Conservation (phyloP, 768 basidiomycete genomes). For the Rhizopogon salebrosus region DNA sequence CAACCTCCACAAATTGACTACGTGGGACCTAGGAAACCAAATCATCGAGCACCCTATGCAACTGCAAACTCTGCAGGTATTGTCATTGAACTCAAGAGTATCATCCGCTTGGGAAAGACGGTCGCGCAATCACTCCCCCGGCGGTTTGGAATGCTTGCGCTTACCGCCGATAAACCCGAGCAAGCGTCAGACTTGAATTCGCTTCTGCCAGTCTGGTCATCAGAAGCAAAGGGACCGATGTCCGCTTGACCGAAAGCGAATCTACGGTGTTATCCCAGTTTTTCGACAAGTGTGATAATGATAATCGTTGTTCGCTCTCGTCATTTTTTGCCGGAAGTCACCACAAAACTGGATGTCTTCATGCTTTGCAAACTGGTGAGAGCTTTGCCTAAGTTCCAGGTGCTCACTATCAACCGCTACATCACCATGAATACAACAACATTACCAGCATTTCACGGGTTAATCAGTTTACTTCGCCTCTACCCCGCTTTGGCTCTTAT, state of each 20-base stretch:
- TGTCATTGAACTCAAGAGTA: not conserved
- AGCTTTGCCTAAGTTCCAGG: slow-evolving; percentile 18
- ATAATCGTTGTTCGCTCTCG: not conserved
- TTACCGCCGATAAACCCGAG: not conserved
- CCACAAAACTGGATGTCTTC: not conserved
- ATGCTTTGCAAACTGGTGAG: slow-evolving; percentile 9
- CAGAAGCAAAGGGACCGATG: not conserved
- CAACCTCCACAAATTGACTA: not conserved
- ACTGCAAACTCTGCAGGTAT: not conserved
- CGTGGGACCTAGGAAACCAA: not conserved
- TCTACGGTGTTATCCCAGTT: not conserved
- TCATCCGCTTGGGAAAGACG: not conserved
- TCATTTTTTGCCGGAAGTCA: not conserved
- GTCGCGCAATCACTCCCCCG: not conserved
- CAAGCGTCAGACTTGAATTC: not conserved
- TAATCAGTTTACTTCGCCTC: slow-evolving; percentile 7
- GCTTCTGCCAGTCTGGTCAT: not conserved
- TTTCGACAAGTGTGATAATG: not conserved
- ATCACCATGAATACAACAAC: slow-evolving; percentile 8
- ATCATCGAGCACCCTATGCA: not conserved
- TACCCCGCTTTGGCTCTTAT: slow-evolving; percentile 10
- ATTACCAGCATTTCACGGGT: slow-evolving; percentile 15
- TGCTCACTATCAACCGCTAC: slow-evolving; percentile 15
- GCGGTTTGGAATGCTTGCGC: not conserved
- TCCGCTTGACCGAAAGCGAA: not conserved